Base-by-base conservation (phyloP, 305 asterid species). In the Solanum hybrid region DNA sequence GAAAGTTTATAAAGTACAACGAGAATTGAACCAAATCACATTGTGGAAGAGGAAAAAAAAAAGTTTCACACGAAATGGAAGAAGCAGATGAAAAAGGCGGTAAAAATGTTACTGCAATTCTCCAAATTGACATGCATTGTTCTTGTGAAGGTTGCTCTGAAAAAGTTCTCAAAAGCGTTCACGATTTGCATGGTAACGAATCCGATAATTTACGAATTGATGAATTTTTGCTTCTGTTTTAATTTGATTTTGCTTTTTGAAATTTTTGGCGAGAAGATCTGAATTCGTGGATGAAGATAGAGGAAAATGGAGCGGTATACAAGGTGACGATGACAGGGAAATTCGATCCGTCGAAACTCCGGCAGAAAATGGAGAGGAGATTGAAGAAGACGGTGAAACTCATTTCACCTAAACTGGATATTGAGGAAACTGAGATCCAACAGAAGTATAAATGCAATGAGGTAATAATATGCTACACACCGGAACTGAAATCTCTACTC, bases 261-360 rank as follows among this genome's bases (percentile, higher is more conserved):
- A 82, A 4, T 82, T 82, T 40, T 3, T 40, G 67, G 13, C 3
- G 69, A 82, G 1, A 40, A 40, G 87, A 26, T 46, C 26, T 40
- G 87, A 82, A 40, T 82, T 82, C 8, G 36, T 24, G 24, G 35
- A 37, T 82, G 36, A 82, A 40, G 87, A 40, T 82, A 1, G 87
- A 82, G 71, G 69, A 14, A 26, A 82, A 39, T 82, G 35, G 9
- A 40, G 34, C 36, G 5, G 36, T 42, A 28, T 82, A 40, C 14
- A 26, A 64, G 88, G 86, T 82, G 6, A 82, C 84, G 51, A 57
- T 67, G 31, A 0, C 24, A 8, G 88, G 98, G 6, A 94, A 94
- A 86, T 94, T 95, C n/a, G 96, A 97, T 92, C 97, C 98, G 92
- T 91, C 35, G 89, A 93, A 93, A 91, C 95, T 97, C 88, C 92